Base-by-base conservation (phyloP, 768 basidiomycete genomes). In the Trametes elegans region DNA sequence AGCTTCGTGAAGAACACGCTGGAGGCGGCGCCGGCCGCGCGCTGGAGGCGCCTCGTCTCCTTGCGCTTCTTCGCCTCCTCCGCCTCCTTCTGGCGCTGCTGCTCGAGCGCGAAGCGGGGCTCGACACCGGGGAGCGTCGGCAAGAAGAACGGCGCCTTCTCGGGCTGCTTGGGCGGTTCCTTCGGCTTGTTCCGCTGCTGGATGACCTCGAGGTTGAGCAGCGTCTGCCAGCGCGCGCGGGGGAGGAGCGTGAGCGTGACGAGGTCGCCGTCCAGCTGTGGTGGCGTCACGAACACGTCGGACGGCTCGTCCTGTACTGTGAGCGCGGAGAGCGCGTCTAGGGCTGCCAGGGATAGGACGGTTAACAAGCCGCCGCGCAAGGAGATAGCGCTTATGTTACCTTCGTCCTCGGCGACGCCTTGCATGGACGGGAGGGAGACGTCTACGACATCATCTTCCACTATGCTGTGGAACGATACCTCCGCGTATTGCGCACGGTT, bases 121-220 rank as follows among this genome's bases (percentile, higher is more conserved):
- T 95, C 92, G 10, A 93, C 81, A 10, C 94, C 96, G 4, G 90
- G 87, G 10, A 98, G 72, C 1, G 94, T 93, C 19, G 96, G 97
- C 14, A 99, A 75, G 78, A 98, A 99, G 77, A 99, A 99, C 0
- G 97, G 97, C 1, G 94, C 96, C 56, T 92, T 82, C 72, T 98
- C 96, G 11, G 93, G 92, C 23, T 87, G 89, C 71, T 98, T 98
- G 7, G 94, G 93, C 0, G 94, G 83, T 59, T 97, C 95, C 70
- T 89, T 93, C 11, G 97, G 94, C 76, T 95, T 97, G 69, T 98
- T 98, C 50, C 97, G 86, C 80, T 90, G 88, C 88, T 91, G 87
- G 58, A 98, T 98, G 27, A 93, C 86, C 62, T 98, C 97, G 16
- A 99, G 77, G 66, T 97, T 97, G 53, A 99, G 78, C n/a, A 99